Base-by-base conservation (phyloP, 2,329 filamentous ascomycete genomes). In the Trichophyton equinum region DNA sequence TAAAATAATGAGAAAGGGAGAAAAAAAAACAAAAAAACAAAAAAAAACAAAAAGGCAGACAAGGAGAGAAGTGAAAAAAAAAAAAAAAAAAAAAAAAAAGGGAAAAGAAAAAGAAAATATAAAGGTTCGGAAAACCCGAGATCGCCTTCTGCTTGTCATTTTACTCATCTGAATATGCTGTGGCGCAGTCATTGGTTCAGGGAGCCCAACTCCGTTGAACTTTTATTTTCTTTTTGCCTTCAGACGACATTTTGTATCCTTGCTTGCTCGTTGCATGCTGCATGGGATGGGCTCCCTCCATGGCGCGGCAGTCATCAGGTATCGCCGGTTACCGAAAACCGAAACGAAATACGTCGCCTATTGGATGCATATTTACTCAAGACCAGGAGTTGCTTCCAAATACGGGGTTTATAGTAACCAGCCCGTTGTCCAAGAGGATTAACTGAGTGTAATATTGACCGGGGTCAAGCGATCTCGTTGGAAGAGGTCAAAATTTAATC, bases 41-140 rank as follows among this genome's bases (percentile, higher is more conserved):
- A 47, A 27, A 30, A 53, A 15, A 53, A 7, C 33, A 30, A 53
- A 4, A 9, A 2, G 22, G 22, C 22, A 22, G 22, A 22, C 22
- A 22, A 22, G 22, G 2, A 22, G 22, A 22, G 22, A 3, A 27
- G 25, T 4, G 25, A 6, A 27, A 5, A 27, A 27, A 7, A 8
- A 8, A 47, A 47, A 27, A 15, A 33, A 8, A 53, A 7, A 53
- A 15, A 33, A 8, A 53, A 7, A 53, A 30, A 51, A 7, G 9
- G 4, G 11, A 33, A n/a, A 15, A n/a, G 4, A 9, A 53, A 53
- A 53, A 53, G 49, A 53, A 53, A 53, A 53, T 15, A 53, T 53
- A 53, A 33, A 53, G 49, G 49, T 33, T 53, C 49, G 49, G 49
- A 33, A 53, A 53, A 53, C 22, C 49, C 49, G 49, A 53, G 49